Conservation (phyloP, 116 monocot genomes). For the Phalaenopsis hybrid region DNA sequence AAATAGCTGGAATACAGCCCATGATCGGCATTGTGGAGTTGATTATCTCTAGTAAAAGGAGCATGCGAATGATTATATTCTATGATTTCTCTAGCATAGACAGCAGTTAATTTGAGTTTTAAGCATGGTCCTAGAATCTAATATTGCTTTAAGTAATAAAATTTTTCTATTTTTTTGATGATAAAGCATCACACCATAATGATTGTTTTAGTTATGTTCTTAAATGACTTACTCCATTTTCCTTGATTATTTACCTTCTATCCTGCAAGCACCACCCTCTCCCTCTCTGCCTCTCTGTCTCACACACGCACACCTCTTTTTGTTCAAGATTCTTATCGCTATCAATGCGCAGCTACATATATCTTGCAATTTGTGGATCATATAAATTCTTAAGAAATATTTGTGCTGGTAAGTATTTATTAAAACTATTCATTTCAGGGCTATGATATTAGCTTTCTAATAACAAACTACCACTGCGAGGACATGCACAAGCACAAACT, state of each 20-base stretch:
- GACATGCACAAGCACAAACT: constrained; percentile 97
- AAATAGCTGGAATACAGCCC: neutral
- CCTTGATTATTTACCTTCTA: neutral
- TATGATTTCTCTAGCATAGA: neutral
- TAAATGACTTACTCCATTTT: neutral
- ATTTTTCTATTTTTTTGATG: neutral
- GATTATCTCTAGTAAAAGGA: neutral
- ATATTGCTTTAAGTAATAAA: neutral
- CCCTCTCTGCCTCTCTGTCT: neutral
- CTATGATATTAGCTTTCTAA: constrained; percentile 94
- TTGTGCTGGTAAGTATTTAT: neutral
- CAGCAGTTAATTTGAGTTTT: neutral
- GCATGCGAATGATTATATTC: neutral
- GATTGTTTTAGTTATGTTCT: neutral
- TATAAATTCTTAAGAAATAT: neutral
- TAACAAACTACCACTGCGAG: constrained; percentile 94
- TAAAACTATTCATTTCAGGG: constrained; percentile 44
- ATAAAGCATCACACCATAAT: neutral
- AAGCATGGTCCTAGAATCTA: neutral
- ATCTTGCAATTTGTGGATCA: neutral
- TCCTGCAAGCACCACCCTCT: neutral
- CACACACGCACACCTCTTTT: neutral
- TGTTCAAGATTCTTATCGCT: neutral
- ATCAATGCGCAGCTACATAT: neutral
- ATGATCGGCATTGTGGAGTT: neutral